These are phyloP conservation scores for Pleochaeta shiraiana DNA, from an alignment of 2,329 filamentous ascomycete species.

Conservation along the genomic window DNA sequence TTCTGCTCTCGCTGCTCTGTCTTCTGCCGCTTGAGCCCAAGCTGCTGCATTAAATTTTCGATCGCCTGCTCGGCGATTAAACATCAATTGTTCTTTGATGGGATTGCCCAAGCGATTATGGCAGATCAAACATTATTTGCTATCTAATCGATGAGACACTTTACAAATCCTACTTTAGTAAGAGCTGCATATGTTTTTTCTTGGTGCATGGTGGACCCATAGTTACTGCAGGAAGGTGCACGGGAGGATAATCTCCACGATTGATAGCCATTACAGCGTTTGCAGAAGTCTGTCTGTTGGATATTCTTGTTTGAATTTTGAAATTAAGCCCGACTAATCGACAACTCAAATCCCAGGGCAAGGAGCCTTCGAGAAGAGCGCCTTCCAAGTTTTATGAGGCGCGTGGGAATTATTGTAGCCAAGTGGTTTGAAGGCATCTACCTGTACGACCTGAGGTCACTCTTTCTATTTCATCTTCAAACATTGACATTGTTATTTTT, in stretches of 20 bases:
- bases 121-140: not conserved
- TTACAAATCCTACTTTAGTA: not conserved
- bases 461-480: too few relatives aligned
- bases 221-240: not conserved
- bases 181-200: not conserved
- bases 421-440: too few relatives aligned
- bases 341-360: too few relatives aligned
- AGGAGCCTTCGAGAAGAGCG: too few relatives aligned
- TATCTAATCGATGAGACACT: not conserved
- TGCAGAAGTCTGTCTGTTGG: too few relatives aligned
- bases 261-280: not conserved
- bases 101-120: not conserved
- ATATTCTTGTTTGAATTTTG: too few relatives aligned
- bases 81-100: not conserved
- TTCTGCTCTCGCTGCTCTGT: too few relatives aligned
- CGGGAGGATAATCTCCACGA: not conserved
- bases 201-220: not conserved
- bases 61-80: not conserved
- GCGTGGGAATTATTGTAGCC: too few relatives aligned
- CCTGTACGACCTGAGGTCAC: too few relatives aligned
- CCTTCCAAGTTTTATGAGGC: too few relatives aligned
- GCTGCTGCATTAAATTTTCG: not conserved
- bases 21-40: not conserved
- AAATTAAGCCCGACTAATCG: too few relatives aligned
- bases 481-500: too few relatives aligned